Evolutionary conservation across 2,329 filamentous ascomycete species (phyloP).

Genomic region (Hypomyces rosellus): DNA sequence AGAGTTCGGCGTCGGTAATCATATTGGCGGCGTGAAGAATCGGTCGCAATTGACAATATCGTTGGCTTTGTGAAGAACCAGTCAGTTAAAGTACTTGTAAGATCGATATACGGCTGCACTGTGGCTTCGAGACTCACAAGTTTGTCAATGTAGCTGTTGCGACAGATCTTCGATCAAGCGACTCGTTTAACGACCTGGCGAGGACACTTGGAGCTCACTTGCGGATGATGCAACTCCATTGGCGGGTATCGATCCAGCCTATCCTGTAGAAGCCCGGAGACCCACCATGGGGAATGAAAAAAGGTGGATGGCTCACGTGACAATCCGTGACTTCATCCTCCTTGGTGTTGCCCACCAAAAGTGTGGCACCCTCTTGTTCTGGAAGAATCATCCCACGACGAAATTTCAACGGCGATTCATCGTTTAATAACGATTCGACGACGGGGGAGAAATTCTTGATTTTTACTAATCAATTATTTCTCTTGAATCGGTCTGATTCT

Average conservation of each 20-base stretch:
- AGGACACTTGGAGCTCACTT: neutral
- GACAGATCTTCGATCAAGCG: no score
- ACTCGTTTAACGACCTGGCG: neutral
- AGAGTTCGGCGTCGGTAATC: constrained; percentile 92
- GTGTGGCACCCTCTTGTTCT: neutral
- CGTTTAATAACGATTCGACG: no score
- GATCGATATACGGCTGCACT: no score
- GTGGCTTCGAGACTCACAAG: no score
- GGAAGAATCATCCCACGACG: neutral
- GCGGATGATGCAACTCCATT: neutral
- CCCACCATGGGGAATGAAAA: neutral
- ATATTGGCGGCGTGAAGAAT: constrained; percentile 48
- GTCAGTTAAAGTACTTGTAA: neutral
- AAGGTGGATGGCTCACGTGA: neutral
- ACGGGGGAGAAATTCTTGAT: no score
- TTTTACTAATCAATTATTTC: no score
- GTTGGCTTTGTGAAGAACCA: neutral
- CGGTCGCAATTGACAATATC: constrained; percentile 2
- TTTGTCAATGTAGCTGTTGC: neutral
- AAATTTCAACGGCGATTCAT: neutral
- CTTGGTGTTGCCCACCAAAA: neutral
- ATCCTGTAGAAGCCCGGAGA: neutral
- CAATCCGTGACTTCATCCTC: neutral
- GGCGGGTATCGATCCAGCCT: neutral
- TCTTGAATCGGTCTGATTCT: no score